Evolutionary conservation across 164 flowering plant species (phyloP).

Genomic region (Echeveria elegans): DNA sequence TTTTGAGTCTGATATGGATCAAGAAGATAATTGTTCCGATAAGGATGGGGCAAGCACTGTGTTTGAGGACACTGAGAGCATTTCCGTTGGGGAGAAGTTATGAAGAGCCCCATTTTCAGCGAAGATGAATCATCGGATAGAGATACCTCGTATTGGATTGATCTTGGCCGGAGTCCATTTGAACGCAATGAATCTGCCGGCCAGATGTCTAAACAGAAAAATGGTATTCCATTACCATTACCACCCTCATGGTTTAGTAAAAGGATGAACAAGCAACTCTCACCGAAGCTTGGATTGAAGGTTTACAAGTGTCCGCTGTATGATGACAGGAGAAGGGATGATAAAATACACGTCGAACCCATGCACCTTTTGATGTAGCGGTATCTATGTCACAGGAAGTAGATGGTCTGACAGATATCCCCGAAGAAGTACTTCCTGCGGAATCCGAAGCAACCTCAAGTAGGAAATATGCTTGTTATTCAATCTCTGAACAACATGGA

Average conservation of each 20-base stretch:
- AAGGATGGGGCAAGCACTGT: constrained; percentile 82
- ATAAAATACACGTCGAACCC: constrained; percentile 22
- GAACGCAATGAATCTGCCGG: constrained; percentile 39
- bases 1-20: constrained; percentile 73
- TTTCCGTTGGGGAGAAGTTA: constrained; percentile 74
- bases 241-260: constrained; percentile 48
- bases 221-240: constrained; percentile 29
- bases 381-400: constrained; percentile 48
- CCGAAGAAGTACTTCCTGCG: constrained; percentile 33
- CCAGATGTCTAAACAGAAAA: constrained; percentile 26
- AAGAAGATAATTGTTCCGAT: constrained; percentile 57
- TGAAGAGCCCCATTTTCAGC: constrained; percentile 87
- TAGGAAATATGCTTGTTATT: constrained; percentile 7
- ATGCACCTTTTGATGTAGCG: constrained; percentile 54
- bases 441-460: constrained; percentile 15
- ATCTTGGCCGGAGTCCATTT: constrained; percentile 78
- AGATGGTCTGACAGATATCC: constrained; percentile 34
- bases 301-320: constrained; percentile 31
- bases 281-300: constrained; percentile 31
- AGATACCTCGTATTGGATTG: constrained; percentile 79
- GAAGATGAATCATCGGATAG: constrained; percentile 63
- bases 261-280: constrained; percentile 25
- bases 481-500: constrained; percentile 16
- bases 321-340: constrained; percentile 24
- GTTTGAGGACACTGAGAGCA: constrained; percentile 76